Evolutionary conservation across 108 stramenopile species (phyloP).

Genomic region (Fistulifera solaris): DNA sequence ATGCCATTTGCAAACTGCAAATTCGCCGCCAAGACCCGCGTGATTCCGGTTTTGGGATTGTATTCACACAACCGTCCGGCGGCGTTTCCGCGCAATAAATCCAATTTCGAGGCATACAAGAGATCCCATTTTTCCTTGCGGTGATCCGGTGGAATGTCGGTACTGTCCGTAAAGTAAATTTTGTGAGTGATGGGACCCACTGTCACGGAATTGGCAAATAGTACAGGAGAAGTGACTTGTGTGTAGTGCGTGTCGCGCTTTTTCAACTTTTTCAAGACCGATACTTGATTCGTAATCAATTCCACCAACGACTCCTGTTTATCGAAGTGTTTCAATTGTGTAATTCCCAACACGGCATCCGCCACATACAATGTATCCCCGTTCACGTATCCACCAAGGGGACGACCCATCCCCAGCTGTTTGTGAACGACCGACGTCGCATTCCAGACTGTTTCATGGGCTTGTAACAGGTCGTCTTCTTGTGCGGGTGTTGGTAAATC

Average conservation of each 20-base stretch:
- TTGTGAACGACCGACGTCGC: too few relatives aligned
- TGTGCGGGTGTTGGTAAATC: too few relatives aligned
- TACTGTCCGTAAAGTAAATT: slow-evolving; percentile 68
- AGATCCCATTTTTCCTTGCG: slow-evolving; percentile 28
- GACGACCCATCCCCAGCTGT: slow-evolving; percentile 38
- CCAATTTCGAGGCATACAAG: slow-evolving; percentile 56
- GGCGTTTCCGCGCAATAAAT: slow-evolving; percentile 30
- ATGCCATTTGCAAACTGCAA: slow-evolving; percentile 60
- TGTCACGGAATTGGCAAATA: slow-evolving; percentile 49
- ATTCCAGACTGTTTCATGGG: too few relatives aligned
- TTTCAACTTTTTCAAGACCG: slow-evolving; percentile 1
- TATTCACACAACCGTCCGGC: slow-evolving; percentile 55
- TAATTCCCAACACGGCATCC: slow-evolving; percentile 51
- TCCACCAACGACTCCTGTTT: slow-evolving; percentile 43
- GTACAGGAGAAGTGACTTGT: slow-evolving; percentile 11
- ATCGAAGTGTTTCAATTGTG: slow-evolving; percentile 24
- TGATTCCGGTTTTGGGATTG: slow-evolving; percentile 50
- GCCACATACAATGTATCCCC: slow-evolving; percentile 52
- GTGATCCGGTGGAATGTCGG: slow-evolving; percentile 32
- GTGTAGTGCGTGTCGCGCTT: slow-evolving; percentile 11
- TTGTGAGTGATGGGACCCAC: slow-evolving; percentile 48
- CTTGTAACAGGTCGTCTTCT: too few relatives aligned
- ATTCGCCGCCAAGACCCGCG: slow-evolving; percentile 33
- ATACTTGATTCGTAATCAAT: slow-evolving; percentile 38
- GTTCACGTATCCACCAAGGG: slow-evolving; percentile 40